Conservation (phyloP, 441 rosid species). For the Manihot esculenta region DNA sequence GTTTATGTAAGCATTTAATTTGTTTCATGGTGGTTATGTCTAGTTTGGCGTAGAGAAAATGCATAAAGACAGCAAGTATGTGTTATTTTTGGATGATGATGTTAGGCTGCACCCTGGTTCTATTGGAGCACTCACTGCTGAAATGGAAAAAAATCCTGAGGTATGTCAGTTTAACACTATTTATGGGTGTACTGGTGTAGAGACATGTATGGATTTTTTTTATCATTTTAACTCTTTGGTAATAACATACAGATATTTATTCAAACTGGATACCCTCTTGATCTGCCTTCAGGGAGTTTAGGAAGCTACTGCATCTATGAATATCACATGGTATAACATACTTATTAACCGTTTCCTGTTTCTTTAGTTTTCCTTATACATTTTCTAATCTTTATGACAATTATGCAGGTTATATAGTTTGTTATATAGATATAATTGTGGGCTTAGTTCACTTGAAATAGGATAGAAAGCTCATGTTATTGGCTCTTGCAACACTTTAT, state of each 20-base stretch:
- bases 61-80: conserved; percentile 89
- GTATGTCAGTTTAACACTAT: conserved; percentile 33
- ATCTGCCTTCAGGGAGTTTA: conserved; percentile 97
- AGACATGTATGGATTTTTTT: conserved; percentile 2
- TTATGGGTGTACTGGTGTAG: neutral
- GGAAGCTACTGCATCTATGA: conserved; percentile 99
- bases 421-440: neutral
- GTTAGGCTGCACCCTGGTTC: conserved; percentile 98
- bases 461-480: conserved; percentile 4
- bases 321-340: conserved; percentile 85
- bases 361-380: neutral
- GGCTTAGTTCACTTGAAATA: neutral
- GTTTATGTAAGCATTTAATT: conserved; percentile 19
- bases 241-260: conserved; percentile 85
- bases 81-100: conserved; percentile 95
- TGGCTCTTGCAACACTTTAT: neutral
- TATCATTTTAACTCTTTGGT: conserved; percentile 22
- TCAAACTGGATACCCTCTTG: conserved; percentile 99
- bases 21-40: conserved; percentile 26
- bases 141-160: conserved; percentile 95
- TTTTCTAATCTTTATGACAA: conserved; percentile 1
- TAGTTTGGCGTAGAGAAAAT: conserved; percentile 94
- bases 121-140: conserved; percentile 88
- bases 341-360: neutral
- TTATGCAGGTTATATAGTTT: neutral